These are phyloP conservation scores for Toxoplasma gondii DNA, from an alignment of 169 alveolate species.

Conservation along the genomic window DNA sequence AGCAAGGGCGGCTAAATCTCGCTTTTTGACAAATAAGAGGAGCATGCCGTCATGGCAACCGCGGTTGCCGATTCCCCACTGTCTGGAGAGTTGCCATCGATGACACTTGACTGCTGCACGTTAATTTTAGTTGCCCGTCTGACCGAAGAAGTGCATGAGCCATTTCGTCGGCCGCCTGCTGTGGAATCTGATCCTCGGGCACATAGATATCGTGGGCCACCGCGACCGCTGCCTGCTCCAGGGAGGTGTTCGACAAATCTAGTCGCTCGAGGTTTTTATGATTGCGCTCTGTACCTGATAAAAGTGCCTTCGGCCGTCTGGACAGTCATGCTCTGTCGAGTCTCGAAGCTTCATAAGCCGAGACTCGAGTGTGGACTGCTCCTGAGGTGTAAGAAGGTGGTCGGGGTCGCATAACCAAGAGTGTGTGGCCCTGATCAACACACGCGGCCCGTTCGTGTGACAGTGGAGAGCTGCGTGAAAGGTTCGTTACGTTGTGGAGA, in stretches of 20 bases:
- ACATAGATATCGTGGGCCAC: constrained; percentile 65
- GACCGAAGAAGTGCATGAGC: constrained; percentile 62
- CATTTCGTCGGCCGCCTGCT: constrained; percentile 63
- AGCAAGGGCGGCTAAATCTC: constrained; percentile 15
- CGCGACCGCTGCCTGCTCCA: constrained; percentile 62
- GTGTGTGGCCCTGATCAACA: constrained; percentile 43
- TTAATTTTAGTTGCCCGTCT: neutral
- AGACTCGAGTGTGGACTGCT: constrained; percentile 57
- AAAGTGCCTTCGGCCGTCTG: constrained; percentile 42
- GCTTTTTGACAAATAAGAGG: constrained; percentile 15
- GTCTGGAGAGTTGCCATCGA: neutral
- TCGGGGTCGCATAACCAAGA: constrained; percentile 69
- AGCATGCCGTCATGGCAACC: constrained; percentile 69
- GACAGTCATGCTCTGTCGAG: constrained; percentile 53
- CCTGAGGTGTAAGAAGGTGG: constrained; percentile 55
- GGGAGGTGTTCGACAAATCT: neutral
- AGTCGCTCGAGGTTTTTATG: neutral
- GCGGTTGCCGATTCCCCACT: constrained; percentile 67
- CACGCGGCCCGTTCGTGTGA: neutral
- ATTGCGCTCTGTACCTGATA: constrained; percentile 47
- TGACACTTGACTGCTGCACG: neutral
- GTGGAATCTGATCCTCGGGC: constrained; percentile 62
- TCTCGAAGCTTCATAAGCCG: constrained; percentile 62
- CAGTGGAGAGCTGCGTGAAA: neutral
- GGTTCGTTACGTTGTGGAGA: constrained; percentile 36